Evolutionary conservation across 495 filamentous ascomycete species (phyloP).

Genomic region (Aspergillus ostianus): DNA sequence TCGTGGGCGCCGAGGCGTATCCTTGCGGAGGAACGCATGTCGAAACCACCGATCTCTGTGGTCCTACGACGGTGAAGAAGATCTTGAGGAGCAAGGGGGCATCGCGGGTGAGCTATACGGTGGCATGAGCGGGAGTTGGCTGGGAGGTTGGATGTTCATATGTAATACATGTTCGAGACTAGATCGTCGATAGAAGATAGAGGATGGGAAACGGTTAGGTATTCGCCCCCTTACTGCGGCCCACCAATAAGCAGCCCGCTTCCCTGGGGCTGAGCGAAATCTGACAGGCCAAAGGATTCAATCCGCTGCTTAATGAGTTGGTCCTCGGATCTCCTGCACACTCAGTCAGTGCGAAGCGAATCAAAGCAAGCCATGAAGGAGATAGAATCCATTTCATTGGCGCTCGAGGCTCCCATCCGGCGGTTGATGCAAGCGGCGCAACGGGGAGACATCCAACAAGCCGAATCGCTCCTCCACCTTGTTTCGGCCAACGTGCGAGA

Average conservation of each 20-base stretch:
- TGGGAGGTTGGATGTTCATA: not conserved
- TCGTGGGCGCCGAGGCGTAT: conserved; percentile 57
- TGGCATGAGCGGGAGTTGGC: conserved; percentile 21
- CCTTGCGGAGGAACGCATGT: conserved; percentile 69
- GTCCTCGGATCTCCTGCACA: not conserved
- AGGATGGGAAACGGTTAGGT: too few species aligned
- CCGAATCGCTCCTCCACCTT: conserved; percentile 8
- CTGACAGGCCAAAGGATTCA: not conserved
- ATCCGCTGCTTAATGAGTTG: not conserved
- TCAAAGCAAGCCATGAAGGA: not conserved
- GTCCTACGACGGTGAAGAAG: conserved; percentile 57
- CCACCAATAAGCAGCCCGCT: not conserved
- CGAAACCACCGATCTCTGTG: conserved; percentile 47
- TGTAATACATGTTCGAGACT: not conserved
- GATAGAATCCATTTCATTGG: not conserved
- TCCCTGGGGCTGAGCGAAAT: not conserved
- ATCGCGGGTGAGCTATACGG: conserved; percentile 53
- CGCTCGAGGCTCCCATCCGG: conserved; percentile 1
- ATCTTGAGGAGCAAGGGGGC: conserved; percentile 56
- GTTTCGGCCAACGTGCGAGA: conserved; percentile 25
- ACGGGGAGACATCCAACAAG: conserved; percentile 5
- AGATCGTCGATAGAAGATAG: not conserved
- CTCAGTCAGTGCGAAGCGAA: not conserved
- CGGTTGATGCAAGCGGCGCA: conserved; percentile 14
- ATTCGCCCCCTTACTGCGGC: too few species aligned